A percentile compares a stretch with the other conserved stretches of the same genome.
Conservation (phyloP, 305 asterid species). For the Fraxinus floribunda region DNA sequence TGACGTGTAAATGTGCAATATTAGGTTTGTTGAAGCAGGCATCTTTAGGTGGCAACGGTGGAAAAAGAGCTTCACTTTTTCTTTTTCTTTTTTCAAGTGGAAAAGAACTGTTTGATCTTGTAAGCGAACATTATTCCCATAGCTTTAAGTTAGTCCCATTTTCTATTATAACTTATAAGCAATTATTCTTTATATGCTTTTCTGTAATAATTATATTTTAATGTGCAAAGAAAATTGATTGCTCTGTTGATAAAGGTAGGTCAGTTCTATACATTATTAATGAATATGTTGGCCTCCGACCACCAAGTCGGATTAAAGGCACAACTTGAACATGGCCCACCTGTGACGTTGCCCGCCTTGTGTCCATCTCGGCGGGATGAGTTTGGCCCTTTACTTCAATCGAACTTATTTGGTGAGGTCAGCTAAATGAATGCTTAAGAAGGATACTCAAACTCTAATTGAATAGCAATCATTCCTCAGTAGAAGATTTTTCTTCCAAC, state of each 20-base stretch:
- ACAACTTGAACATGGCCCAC: background rate
- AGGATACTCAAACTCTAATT: background rate
- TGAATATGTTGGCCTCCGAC: background rate
- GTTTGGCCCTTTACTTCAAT: background rate
- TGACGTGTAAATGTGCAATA: background rate
- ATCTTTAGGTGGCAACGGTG: constrained; percentile 4
- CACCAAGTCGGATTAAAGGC: background rate
- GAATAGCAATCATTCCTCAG: background rate
- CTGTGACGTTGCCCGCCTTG: no score
- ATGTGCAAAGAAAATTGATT: background rate
- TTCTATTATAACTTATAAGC: background rate
- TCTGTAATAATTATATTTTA: background rate
- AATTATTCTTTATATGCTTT: background rate
- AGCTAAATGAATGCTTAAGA: background rate
- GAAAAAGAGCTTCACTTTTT: background rate
- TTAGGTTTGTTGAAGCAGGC: background rate
- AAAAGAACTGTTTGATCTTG: background rate
- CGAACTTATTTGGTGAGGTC: background rate
- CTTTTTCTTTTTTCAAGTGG: background rate
- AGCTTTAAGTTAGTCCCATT: background rate
- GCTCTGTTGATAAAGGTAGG: background rate
- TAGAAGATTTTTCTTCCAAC: background rate
- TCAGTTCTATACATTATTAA: background rate
- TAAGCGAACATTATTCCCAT: background rate
- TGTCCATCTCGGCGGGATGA: background rate